Evolutionary conservation across 768 basidiomycete species (phyloP).

Genomic region (Rubroboletus pulcherrimus): DNA sequence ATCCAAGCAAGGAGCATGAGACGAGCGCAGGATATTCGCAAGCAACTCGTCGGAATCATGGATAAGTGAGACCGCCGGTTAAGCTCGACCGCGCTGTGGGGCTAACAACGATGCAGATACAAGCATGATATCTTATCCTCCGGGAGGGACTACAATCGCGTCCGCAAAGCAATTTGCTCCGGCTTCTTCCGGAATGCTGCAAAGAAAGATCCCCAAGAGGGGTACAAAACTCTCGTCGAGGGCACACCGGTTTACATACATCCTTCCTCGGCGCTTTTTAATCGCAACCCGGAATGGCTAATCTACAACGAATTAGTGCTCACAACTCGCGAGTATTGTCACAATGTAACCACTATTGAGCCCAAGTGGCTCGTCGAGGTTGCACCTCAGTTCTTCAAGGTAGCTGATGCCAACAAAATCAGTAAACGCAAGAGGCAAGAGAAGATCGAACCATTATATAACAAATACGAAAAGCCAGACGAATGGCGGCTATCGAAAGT

Average conservation of each 20-base stretch:
- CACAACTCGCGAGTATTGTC: slow-evolving; percentile 93
- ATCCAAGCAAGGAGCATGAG: slow-evolving; percentile 98
- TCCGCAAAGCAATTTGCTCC: slow-evolving; percentile 93
- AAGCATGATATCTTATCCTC: slow-evolving; percentile 96
- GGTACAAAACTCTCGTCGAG: slow-evolving; percentile 96
- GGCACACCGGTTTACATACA: slow-evolving; percentile 99
- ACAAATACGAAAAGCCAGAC: slow-evolving; percentile 93
- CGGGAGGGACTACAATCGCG: slow-evolving; percentile 87
- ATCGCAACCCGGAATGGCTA: slow-evolving; percentile 93
- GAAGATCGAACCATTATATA: slow-evolving; percentile 94
- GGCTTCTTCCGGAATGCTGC: slow-evolving; percentile 98
- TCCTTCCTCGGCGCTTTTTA: slow-evolving; percentile 95
- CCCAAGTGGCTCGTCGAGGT: slow-evolving; percentile 99
- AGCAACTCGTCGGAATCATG: slow-evolving; percentile 98
- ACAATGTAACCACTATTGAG: slow-evolving; percentile 92
- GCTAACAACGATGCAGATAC: slow-evolving; percentile 51
- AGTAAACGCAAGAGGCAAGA: slow-evolving; percentile 94
- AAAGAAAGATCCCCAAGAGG: slow-evolving; percentile 97
- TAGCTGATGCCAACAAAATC: slow-evolving; percentile 96
- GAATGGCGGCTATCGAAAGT: slow-evolving; percentile 93
- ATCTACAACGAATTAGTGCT: slow-evolving; percentile 95
- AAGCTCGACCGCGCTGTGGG: background rate
- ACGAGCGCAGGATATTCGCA: slow-evolving; percentile 94
- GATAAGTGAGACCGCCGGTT: slow-evolving; percentile 65
- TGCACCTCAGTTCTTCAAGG: slow-evolving; percentile 98